Base-by-base conservation (phyloP, 441 rosid species). In the Erodium texanum region DNA sequence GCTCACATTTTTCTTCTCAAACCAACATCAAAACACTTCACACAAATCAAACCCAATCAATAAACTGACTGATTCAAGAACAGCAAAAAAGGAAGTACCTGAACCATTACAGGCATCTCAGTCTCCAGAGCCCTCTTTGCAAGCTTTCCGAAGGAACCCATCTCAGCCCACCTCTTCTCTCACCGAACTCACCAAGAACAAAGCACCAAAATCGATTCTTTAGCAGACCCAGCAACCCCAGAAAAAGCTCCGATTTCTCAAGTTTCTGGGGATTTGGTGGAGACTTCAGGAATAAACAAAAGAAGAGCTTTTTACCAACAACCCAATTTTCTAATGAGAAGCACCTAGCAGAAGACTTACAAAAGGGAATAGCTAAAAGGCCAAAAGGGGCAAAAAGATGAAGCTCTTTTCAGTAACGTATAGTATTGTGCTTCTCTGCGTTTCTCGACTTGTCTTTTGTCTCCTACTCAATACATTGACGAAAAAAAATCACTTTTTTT, bases 91-190 rank as follows among this genome's bases (percentile, higher is more conserved):
- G 12, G 62, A 70, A 29, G 67, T 73, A 93, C 98, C 98, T 92
- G 73, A 77, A 85, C 84, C 99, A 95, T 95, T 62, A 95, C 74
- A 7, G 98, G 98, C 80, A 78, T 80, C 29, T 95, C 87, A 15
- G 98, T 95, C 75, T 82, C 92, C 81, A 90, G 19, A 38, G 87
- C 80, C 79, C 98, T 90, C 78, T 71, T 87, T 29, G 99, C 92
- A 75, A 95, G 96, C 85, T 67, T 85, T 78, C 74, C 87, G 11
- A 2, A 76, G 54, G 90, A 90, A 81, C 97, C 99, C 98, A 92
- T 95, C 85, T 84, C 76, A 69, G 41, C 43, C 19, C 36, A 6
- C 66, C 34, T 27, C 32, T 15, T 29, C 15, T 29, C 34, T 29
- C 34, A 29, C 34, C 34, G 34, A 66, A 48, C 69, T 62, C 34